Evolutionary conservation across 78 protist genomes (phyloP).

Genomic region (Cavenderia fasciculata): DNA sequence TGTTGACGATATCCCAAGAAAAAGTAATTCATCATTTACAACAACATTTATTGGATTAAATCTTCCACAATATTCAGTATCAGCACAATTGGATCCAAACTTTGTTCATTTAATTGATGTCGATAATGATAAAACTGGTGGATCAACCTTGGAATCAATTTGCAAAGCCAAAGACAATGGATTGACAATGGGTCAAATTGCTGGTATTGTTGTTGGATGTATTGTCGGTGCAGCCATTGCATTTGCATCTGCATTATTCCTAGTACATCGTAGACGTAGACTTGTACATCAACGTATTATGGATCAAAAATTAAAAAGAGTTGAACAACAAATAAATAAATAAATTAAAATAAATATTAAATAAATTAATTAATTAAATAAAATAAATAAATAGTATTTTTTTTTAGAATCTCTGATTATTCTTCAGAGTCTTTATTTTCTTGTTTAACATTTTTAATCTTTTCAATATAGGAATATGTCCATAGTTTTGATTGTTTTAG

Average conservation of each 20-base stretch:
- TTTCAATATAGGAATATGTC: no score
- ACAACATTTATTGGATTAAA: background rate
- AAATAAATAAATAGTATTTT: no score
- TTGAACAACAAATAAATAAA: background rate
- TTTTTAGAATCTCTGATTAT: no score
- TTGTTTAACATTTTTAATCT: no score
- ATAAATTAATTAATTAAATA: no score
- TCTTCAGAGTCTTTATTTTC: no score
- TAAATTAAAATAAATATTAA: no score
- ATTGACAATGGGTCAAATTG: background rate
- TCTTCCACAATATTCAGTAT: background rate
- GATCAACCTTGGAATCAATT: background rate
- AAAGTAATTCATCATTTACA: no score
- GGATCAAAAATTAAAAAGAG: background rate
- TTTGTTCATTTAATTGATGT: background rate
- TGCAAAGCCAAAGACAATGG: background rate
- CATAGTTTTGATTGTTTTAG: no score
- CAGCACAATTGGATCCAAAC: background rate
- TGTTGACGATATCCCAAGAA: no score
- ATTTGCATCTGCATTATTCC: background rate
- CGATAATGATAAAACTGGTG: background rate
- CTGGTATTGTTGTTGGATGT: slow-evolving; percentile 7
- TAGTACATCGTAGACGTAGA: background rate
- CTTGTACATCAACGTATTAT: background rate
- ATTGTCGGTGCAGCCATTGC: background rate